Base-by-base conservation (phyloP, 2,329 filamentous ascomycete species). In the Hypoxylon sp. region DNA sequence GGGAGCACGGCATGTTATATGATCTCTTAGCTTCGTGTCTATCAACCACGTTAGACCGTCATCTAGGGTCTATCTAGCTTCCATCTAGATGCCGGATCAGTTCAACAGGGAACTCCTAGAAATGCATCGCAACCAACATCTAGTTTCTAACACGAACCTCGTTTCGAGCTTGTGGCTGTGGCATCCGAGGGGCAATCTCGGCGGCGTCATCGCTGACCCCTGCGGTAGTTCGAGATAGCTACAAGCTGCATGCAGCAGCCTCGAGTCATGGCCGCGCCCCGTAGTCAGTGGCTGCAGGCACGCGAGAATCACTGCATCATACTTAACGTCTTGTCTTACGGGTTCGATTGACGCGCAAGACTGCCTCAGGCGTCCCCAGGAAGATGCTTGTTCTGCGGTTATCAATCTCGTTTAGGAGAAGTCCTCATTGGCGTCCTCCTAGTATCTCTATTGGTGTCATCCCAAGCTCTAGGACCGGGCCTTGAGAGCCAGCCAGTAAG, bases 201-300 rank as follows among this genome's bases (percentile, higher is more conserved):
- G 24, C 48, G 37, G 46, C 46, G 26, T 53, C 52, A n/a, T 48
- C 22, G 31, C 29, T 13, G 51, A 24, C 17, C 37, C 35, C 22
- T n/a, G 46, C 14, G 29, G 13, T 63, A 48, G 14, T 33, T 54
- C n/a, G 33, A 50, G 59, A 39, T 48, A 22, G 19, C 22, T 35
- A 19, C 29, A 24, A 50, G 42, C 37, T 47, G 13, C 47, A 52
- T 63, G 63, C 51, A 59, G 59, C 42, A 44, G n/a, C 22, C 53
- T 63, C 33, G 60, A 63, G 44, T 46, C 54, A 48, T 44, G 31
- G 50, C 44, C 22, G 35, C 51, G 31, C 39, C 53, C 17, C 44
- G 44, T 50, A 35, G 39, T 22, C n/a, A 47, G 29, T 59, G 57
- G 53, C 52, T 70, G 64, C 63, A 62, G 68, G 64, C 58, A 66